Evolutionary conservation across 768 basidiomycete species (phyloP).

Genomic region (Mrakia gelida): DNA sequence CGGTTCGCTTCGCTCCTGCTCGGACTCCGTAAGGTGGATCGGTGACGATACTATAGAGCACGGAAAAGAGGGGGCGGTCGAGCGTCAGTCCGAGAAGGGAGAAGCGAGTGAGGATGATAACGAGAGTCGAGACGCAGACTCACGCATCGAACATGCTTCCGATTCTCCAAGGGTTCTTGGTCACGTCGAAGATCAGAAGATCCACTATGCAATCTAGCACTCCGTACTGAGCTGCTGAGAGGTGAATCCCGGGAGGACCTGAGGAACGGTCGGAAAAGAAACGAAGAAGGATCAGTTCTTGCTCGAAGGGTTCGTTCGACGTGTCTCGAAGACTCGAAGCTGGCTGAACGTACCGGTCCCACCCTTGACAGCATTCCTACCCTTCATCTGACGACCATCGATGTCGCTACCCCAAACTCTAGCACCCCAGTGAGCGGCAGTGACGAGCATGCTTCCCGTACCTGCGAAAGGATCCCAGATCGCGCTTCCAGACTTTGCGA

Average conservation of each 20-base stretch:
- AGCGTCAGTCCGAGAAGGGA: background rate
- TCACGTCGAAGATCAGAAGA: slow-evolving; percentile 88
- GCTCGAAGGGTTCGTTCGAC: background rate
- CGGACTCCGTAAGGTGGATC: slow-evolving; percentile 72
- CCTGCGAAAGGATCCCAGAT: slow-evolving; percentile 93
- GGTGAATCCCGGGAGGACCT: slow-evolving; percentile 63
- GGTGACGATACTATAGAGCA: background rate
- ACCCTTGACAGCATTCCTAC: slow-evolving; percentile 53
- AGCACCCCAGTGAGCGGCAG: slow-evolving; percentile 82
- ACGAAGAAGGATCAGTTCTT: background rate
- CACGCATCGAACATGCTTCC: slow-evolving; percentile 82
- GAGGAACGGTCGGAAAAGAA: background rate
- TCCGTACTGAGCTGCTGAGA: slow-evolving; percentile 80
- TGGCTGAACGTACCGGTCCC: background rate
- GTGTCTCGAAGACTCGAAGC: too few relatives aligned
- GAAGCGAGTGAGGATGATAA: too few relatives aligned
- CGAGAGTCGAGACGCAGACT: background rate
- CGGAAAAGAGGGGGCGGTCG: background rate
- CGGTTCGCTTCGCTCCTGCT: slow-evolving; percentile 48
- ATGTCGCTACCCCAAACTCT: slow-evolving; percentile 88
- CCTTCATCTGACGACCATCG: slow-evolving; percentile 94
- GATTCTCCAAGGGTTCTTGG: slow-evolving; percentile 77
- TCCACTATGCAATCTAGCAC: slow-evolving; percentile 69
- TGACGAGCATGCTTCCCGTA: slow-evolving; percentile 49
- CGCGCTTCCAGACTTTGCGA: slow-evolving; percentile 70